Evolutionary conservation across 306 rosid genomes (phyloP), one percentile per base, ranked within the genome.

Genomic region (Dryas alaskensis): DNA sequence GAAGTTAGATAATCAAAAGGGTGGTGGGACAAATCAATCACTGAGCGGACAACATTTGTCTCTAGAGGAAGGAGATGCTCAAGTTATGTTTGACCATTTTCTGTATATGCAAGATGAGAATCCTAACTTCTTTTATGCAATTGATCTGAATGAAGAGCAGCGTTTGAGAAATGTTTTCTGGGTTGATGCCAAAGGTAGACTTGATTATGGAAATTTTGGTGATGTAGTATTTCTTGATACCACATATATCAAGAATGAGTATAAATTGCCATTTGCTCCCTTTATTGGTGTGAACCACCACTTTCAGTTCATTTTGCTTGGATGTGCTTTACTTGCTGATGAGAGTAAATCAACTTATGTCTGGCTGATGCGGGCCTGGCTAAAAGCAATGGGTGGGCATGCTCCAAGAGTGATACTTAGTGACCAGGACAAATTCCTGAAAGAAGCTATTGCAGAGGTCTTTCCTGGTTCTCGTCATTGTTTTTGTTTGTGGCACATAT

Each of bases 271-370:
- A 0, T 78, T 86, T 76, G 87, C 71, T 39, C 83, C 79, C 48
- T 80, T 86, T 78, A 63, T 81, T 68, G 89, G 89, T 25, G 83
- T 86, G 43, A 80, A 86, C 66, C 85, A 86, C 72, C 87, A 83
- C 52, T 68, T 43, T 63, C 87, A 82, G 65, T 79, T 76, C 40
- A 27, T 76, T 69, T 75, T 80, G 64, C 83, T 86, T 40, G 89
- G 87, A 67, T 83, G 83, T 50, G 80, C 81, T 46, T 76, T 86
- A 75, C 72, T 86, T 60, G 79, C 81, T 57, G 87, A 86, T 58
- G 87, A 83, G 72, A 78, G 81, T 27, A 72, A 71, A 57, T 65
- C 79, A 48, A 74, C 85, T 10, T 83, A 77, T 72, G 65, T 76
- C 27, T 86, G 89, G 87, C 71, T 86, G 52, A 75, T 86, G 83